These are phyloP conservation scores for Melanopsichium pennsylvanicum DNA, from an alignment of 1,284 basidiomycete genomes.

Conservation along the genomic window DNA sequence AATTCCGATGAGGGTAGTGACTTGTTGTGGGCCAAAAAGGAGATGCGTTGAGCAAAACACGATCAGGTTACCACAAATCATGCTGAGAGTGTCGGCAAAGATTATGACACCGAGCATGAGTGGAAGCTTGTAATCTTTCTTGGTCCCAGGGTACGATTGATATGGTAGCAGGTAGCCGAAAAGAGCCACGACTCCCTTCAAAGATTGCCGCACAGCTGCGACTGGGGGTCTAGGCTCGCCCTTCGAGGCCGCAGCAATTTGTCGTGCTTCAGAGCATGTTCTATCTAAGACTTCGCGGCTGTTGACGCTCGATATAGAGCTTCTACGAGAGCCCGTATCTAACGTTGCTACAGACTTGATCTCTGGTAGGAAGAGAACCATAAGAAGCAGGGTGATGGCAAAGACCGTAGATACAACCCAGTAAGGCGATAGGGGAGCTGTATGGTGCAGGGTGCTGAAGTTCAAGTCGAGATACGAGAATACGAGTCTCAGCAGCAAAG, in stretches of 20 bases:
- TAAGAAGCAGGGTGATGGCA: neutral
- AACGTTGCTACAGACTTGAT: slow-evolving; percentile 1
- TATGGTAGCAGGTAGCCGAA: slow-evolving; percentile 36
- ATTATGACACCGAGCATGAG: slow-evolving; percentile 23
- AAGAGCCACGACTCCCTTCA: slow-evolving; percentile 6
- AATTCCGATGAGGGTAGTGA: slow-evolving; percentile 18
- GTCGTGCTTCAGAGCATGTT: neutral
- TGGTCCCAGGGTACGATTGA: slow-evolving; percentile 4
- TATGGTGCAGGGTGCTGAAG: slow-evolving; percentile 32
- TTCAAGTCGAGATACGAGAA: slow-evolving; percentile 20
- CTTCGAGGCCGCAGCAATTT: no score
- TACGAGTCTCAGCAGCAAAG: slow-evolving; percentile 12
- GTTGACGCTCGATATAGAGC: slow-evolving; percentile 12
- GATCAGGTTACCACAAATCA: slow-evolving; percentile 23
- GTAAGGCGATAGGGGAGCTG: slow-evolving; percentile 35
- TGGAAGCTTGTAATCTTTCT: slow-evolving; percentile 26
- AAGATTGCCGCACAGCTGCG: neutral
- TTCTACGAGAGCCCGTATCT: neutral
- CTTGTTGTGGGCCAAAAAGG: slow-evolving; percentile 19
- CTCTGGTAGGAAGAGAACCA: slow-evolving; percentile 15
- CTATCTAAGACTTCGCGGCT: neutral
- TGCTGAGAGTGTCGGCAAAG: slow-evolving; percentile 17
- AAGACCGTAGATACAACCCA: slow-evolving; percentile 1
- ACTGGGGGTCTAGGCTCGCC: neutral
- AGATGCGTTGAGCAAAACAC: slow-evolving; percentile 36